Percentiles rank a stretch among this genome's conserved stretches.
Conservation (phyloP, 2,329 filamentous ascomycete genomes). For the Lomentospora prolificans region DNA sequence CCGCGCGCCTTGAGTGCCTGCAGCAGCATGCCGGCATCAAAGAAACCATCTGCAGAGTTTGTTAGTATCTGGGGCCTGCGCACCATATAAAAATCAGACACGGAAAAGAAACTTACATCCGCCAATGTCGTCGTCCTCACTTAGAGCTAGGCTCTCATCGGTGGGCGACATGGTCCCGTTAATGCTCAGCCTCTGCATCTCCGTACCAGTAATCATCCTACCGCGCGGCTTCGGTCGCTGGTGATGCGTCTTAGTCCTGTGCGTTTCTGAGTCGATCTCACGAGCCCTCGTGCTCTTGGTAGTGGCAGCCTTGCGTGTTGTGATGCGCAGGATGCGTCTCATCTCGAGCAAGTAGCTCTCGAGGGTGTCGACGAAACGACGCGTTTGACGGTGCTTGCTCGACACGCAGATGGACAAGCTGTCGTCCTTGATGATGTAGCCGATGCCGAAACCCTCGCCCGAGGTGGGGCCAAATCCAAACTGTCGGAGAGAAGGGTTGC, state of each 20-base stretch:
- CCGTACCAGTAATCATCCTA: slow-evolving; percentile 55
- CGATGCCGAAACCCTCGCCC: slow-evolving; percentile 90
- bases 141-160: slow-evolving; percentile 61
- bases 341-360: slow-evolving; percentile 90
- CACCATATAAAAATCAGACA: neutral
- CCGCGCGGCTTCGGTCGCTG: slow-evolving; percentile 55
- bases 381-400: slow-evolving; percentile 89
- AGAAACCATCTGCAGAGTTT: slow-evolving; percentile 71
- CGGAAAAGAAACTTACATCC: slow-evolving; percentile 63
- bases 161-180: slow-evolving; percentile 48
- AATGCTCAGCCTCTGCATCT: slow-evolving; percentile 28
- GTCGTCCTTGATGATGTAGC: slow-evolving; percentile 97
- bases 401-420: slow-evolving; percentile 69
- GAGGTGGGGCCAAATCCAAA: slow-evolving; percentile 96
- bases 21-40: slow-evolving; percentile 89
- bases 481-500: slow-evolving; percentile 86
- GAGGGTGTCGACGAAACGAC: slow-evolving; percentile 77
- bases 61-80: slow-evolving; percentile 17
- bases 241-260: slow-evolving; percentile 9
- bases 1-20: slow-evolving; percentile 72
- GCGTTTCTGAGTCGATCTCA: slow-evolving; percentile 35
- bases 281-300: slow-evolving; percentile 40
- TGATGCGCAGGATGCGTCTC: slow-evolving; percentile 68
- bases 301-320: slow-evolving; percentile 34
- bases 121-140: slow-evolving; percentile 81